Base-by-base conservation (phyloP, 2,329 filamentous ascomycete genomes). In the Reticulascus tulasneorum region DNA sequence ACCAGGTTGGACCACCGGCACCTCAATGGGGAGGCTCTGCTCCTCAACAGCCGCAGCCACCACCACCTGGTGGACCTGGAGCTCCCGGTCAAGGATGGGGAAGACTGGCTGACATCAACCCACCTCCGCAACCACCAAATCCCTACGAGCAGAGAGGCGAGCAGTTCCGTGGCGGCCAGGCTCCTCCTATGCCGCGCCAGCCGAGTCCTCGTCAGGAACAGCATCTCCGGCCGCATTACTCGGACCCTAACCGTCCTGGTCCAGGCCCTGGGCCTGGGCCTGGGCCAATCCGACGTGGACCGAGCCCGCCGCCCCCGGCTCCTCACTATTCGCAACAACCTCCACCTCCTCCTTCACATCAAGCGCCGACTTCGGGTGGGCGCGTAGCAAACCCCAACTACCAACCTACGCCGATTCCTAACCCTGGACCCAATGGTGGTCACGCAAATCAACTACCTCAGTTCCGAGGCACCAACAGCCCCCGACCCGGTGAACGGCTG, bases 21-120 rank as follows among this genome's bases (percentile, higher is more conserved):
- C 90, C 89, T 46, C 86, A 94, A 58, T 97, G 91, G 91, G 86
- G 86, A 45, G 84, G 82, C 40, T 86, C 88, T 31, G 77, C 81
- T 27, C 77, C 79, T 32, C 71, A 73, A 42, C 62, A 63, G 27
- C 53, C 49, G 29, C 37, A 54, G 24, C 54, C 49, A 60, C 52
- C 56, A 58, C 75, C 73, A 30, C 57, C 77, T 41, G 82, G 82
- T 22, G 82, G 82, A 37, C 75, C 81, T 13, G 76, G 65, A 5
- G 70, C 69, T 23, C 65, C 67, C 20, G 71, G 71, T n/a, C 66
- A 71, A 18, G 71, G 72, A 49, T 79, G 75, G 62, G 67, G 71
- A 34, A 75, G 86, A 39, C 75, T 94, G 43, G 86, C 85, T 42
- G 88, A 93, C 46, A 81, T 95, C 43, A 90, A 84, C 50, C 75